Conservation (phyloP, 2,329 filamentous ascomycete species). For the Cladosporium oxysporum region DNA sequence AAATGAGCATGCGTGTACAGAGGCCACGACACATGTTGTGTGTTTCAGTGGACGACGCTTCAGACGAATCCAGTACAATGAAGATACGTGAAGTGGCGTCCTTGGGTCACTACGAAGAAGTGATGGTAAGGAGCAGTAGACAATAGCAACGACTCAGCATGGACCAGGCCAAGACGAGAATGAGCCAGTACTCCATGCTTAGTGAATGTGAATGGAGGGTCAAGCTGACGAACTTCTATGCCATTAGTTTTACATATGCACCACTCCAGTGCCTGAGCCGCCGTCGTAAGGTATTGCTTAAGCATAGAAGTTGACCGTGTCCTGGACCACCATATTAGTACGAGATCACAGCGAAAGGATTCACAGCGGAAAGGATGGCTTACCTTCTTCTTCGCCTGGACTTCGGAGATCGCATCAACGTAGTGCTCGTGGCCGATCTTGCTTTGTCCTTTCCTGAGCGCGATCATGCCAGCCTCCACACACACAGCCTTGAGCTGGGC, state of each 20-base stretch:
- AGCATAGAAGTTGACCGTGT: constrained; percentile 41
- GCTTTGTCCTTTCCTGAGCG: constrained; percentile 86
- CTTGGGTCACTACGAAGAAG: neutral
- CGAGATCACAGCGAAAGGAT: neutral
- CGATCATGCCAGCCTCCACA: constrained; percentile 99
- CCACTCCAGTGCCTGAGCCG: neutral
- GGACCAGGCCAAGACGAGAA: neutral
- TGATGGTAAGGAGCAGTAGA: neutral
- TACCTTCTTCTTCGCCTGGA: constrained; percentile 91
- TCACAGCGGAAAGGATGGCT: neutral
- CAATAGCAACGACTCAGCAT: neutral
- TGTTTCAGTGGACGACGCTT: neutral
- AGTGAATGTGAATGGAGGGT: neutral
- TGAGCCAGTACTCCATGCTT: neutral
- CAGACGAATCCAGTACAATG: neutral
- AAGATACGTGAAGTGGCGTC: neutral
- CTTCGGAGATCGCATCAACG: constrained; percentile 95
- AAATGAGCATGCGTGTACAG: neutral
- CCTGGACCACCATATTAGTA: constrained; percentile 27
- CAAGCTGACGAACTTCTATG: constrained; percentile 14
- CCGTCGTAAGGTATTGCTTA: constrained; percentile 25
- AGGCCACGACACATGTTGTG: neutral
- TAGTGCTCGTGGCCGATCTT: constrained; percentile 99
- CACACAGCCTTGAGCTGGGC: constrained; percentile 98
- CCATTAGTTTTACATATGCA: constrained; percentile 19